phyloP scores from a whole-genome alignment of 1,284 basidiomycete genomes.

The Ceratobasidium theobromae region DNA sequence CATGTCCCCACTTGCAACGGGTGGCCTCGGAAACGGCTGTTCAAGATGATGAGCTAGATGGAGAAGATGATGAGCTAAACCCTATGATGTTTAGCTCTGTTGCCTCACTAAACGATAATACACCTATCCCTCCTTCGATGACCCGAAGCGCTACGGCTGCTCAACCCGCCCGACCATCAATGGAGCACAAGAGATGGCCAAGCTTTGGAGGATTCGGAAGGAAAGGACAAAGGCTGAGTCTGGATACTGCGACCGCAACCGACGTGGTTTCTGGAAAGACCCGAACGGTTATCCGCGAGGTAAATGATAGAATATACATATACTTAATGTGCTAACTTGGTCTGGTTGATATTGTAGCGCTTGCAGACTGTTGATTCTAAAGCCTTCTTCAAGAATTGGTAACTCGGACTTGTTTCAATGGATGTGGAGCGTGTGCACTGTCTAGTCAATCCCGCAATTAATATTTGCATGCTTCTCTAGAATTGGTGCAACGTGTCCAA shows the following conservation, averaged over 20 bases:
- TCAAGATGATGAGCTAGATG: constrained; percentile 15
- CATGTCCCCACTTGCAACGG: background rate
- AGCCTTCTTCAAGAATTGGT: constrained; percentile 73
- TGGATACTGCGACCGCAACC: constrained; percentile 65
- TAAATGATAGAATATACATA: constrained; percentile 43
- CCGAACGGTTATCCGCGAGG: constrained; percentile 68
- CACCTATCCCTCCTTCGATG: constrained; percentile 18
- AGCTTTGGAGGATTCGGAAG: constrained; percentile 39
- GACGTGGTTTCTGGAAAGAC: constrained; percentile 52
- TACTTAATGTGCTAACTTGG: background rate
- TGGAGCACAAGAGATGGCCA: constrained; percentile 30
- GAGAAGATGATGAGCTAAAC: constrained; percentile 13
- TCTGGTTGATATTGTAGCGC: constrained; percentile 50
- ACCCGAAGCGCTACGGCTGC: constrained; percentile 7
- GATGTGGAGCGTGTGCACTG: constrained; percentile 9
- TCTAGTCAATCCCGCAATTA: background rate
- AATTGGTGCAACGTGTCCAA: too few species aligned
- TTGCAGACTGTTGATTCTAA: constrained; percentile 67
- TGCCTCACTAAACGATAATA: constrained; percentile 16
- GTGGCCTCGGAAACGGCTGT: constrained; percentile 11
- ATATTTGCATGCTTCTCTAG: background rate
- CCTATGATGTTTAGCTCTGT: constrained; percentile 24
- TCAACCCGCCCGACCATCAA: background rate
- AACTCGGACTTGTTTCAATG: constrained; percentile 33
- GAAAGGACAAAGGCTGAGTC: constrained; percentile 43